phyloP scores from a whole-genome alignment of 768 basidiomycete genomes.

The Amanita rubescens region DNA sequence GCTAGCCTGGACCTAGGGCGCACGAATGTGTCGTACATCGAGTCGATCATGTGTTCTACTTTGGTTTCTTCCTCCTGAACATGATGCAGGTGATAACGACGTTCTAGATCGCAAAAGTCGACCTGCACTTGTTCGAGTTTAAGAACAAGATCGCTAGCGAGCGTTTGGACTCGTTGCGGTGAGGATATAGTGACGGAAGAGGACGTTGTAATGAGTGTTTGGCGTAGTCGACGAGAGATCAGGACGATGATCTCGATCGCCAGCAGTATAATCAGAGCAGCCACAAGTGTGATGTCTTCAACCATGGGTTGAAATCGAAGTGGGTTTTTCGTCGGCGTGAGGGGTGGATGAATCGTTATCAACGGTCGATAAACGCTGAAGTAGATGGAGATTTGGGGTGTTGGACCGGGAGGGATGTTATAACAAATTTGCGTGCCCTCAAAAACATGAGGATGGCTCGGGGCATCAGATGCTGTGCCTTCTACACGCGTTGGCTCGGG shows the following conservation, averaged over 20 bases:
- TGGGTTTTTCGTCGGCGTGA: background rate
- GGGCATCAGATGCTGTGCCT: background rate
- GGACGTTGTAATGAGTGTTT: background rate
- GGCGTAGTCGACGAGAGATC: slow-evolving; percentile 10
- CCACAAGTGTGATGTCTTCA: slow-evolving; percentile 16
- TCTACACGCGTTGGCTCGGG: background rate
- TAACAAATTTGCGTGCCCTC: background rate
- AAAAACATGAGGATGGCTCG: slow-evolving; percentile 12
- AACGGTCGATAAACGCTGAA: background rate
- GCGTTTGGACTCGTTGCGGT: background rate
- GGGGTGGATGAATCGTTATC: background rate
- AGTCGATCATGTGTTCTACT: background rate
- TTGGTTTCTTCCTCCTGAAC: background rate
- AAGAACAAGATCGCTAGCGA: background rate
- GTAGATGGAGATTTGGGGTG: slow-evolving; percentile 7
- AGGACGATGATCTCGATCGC: slow-evolving; percentile 25
- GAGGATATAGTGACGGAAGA: background rate
- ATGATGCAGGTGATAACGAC: background rate
- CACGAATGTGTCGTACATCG: slow-evolving; percentile 2
- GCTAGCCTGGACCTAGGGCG: background rate
- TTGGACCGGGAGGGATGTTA: slow-evolving; percentile 1
- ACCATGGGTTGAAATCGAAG: background rate
- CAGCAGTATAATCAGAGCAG: slow-evolving; percentile 25
- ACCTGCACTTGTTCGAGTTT: background rate
- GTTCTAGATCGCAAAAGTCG: slow-evolving; percentile 4